Evolutionary conservation across 176 grass and related monocot genomes (phyloP).

Genomic region (Zea mays): Zm-B73-REFERENCE-NAM-5.0 NC_050096.1:65250501-65251000

Average conservation of each 20-base stretch:
- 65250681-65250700: neutral
- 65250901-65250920: conserved; percentile 67
- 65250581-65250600: neutral
- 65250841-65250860: conserved; percentile 88
- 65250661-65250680: conserved; percentile 77
- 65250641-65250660: conserved; percentile 67
- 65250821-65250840: conserved; percentile 60
- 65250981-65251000: conserved; percentile 48
- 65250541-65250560: neutral
- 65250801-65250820: conserved; percentile 64
- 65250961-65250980: conserved; percentile 85
- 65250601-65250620: conserved; percentile 47
- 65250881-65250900: conserved; percentile 76
- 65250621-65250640: conserved; percentile 44
- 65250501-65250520: neutral
- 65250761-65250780: neutral
- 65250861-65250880: conserved; percentile 75
- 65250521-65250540: neutral
- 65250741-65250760: neutral
- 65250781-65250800: conserved; percentile 74
- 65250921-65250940: conserved; percentile 68
- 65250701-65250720: neutral
- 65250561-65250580: neutral
- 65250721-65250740: neutral
- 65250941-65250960: conserved; percentile 80